These are phyloP conservation scores for Botrytis paeoniae DNA, from an alignment of 2,329 filamentous ascomycete genomes.

Conservation along the genomic window DNA sequence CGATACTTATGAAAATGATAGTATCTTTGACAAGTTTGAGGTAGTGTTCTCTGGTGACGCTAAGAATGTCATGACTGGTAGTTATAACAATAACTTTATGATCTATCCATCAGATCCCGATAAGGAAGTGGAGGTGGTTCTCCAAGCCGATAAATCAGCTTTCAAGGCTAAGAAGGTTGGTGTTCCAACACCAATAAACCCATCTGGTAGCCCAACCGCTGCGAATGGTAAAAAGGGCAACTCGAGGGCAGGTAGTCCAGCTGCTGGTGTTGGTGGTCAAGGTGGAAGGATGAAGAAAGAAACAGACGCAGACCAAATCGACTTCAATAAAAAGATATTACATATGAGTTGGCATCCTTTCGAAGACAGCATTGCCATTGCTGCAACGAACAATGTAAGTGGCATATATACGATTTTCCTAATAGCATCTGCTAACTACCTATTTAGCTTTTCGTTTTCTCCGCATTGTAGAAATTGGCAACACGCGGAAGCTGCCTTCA, in stretches of 20 bases:
- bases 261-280: conserved; percentile 67
- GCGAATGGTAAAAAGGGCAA: conserved; percentile 80
- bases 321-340: conserved; percentile 99
- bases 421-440: conserved; percentile 23
- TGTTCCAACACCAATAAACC: conserved; percentile 94
- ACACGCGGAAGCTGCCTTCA: conserved; percentile 32
- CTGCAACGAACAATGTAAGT: conserved; percentile 97
- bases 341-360: conserved; percentile 99
- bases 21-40: conserved; percentile 99
- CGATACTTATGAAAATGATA: conserved; percentile 98
- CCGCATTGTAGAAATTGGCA: conserved; percentile 57
- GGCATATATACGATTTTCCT: background rate
- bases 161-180: conserved; percentile 99
- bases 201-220: conserved; percentile 67
- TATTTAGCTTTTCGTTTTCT: conserved; percentile 71
- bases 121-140: conserved; percentile 93
- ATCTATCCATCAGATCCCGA: conserved; percentile 96
- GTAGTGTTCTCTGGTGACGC: conserved; percentile 98
- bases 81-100: conserved; percentile 99
- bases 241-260: conserved; percentile 85
- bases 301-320: conserved; percentile 98
- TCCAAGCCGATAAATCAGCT: conserved; percentile 97
- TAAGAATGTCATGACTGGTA: conserved; percentile 99
- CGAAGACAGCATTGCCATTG: conserved; percentile 98
- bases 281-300: conserved; percentile 97